Evolutionary conservation across 805 yeast species (phyloP), one percentile per base, ranked within the genome.

Genomic region (Ogataea salicorniae): DNA sequence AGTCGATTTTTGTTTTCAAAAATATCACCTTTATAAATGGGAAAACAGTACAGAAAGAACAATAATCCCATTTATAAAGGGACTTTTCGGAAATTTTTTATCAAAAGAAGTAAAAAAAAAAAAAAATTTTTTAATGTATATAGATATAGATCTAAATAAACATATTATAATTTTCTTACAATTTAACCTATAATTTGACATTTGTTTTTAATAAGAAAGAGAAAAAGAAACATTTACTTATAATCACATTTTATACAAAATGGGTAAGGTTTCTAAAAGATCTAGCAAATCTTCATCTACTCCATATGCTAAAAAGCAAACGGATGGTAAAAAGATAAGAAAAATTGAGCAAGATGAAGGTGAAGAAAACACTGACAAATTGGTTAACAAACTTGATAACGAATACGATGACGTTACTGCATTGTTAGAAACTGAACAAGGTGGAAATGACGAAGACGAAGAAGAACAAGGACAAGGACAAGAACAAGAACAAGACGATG

Each of bases 381-480:
- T 74, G 46, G 77, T 79, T n/a, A 75, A 75, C 42, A 78, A 77
- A 55, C 63, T 79, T 33, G 83, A 80, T 63, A 73, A 72, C 6
- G 81, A 80, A 48, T 80, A 72, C 54, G 79, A 73, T 52, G 85
- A 79, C 52, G 80, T 80, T 41, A 79, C 82, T 2, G 74, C 68
- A 23, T 66, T 80, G 46, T 66, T 80, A 46, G 56, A 54, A 37
- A 49, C 58, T 23, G 58, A 60, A 20, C 60, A 53, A 22, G 64
- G 52, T 7, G 59, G 55, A 9, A 70, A 63, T 17, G 66, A 61
- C 8, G 57, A 54, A n/a, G 61, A 55, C 17, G 57, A 54, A 17
- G 52, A 44, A 4, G 51, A 39, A 3, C 42, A 57, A 14, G 54
- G 43, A 45, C 41, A 41, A 14, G 55, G 53, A 35, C 47, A 37